Conservation (phyloP, 257 asterid genomes). For the Catharanthus roseus region DNA sequence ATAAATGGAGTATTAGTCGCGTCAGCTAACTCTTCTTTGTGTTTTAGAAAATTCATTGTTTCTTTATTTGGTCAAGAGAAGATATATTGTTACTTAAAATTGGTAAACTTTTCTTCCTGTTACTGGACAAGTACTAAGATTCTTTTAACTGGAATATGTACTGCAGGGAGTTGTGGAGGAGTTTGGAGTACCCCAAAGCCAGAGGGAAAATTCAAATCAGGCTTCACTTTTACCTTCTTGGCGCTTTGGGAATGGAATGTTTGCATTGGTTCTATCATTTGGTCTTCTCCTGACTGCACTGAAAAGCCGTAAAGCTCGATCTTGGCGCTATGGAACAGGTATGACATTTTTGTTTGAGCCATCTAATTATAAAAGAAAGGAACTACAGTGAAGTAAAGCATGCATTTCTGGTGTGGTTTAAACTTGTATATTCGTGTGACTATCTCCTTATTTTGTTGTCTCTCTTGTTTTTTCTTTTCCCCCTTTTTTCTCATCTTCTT, state of each 20-base stretch:
- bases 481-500: neutral
- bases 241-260: conserved; percentile 98
- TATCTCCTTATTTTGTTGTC: neutral
- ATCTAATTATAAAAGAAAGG: neutral
- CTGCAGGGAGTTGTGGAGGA: conserved; percentile 91
- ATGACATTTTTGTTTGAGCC: neutral
- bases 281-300: conserved; percentile 87
- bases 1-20: neutral
- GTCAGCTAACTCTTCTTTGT: neutral
- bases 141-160: neutral
- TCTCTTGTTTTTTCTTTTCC: too few relatives aligned
- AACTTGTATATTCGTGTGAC: neutral
- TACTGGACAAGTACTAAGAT: neutral
- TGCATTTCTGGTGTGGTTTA: neutral
- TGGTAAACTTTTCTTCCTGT: neutral
- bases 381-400: neutral
- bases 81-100: too few relatives aligned
- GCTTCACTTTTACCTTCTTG: conserved; percentile 63
- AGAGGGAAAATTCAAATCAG: conserved; percentile 55
- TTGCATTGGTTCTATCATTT: conserved; percentile 81
- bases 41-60: neutral
- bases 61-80: neutral
- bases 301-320: conserved; percentile 83
- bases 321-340: conserved; percentile 99
- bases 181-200: conserved; percentile 67